Conservation (phyloP, 148 eudicot species). For the Amaranthus palmeri region DNA sequence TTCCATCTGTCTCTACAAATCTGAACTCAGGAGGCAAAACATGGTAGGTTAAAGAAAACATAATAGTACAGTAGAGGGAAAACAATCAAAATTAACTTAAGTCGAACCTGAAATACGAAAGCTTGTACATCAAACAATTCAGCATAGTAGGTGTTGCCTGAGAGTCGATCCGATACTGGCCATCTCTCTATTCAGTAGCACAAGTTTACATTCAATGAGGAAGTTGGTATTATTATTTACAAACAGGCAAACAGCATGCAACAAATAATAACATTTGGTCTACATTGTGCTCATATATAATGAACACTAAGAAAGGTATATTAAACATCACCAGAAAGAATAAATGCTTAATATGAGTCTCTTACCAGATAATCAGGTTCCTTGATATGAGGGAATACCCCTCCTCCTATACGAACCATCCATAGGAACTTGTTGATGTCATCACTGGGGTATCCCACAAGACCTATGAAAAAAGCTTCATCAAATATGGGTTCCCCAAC, state of each 20-base stretch:
- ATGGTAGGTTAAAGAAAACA: slow-evolving; percentile 3
- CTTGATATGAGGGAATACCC: slow-evolving; percentile 95
- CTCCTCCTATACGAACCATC: slow-evolving; percentile 99
- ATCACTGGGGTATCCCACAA: slow-evolving; percentile 97
- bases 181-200: slow-evolving; percentile 64
- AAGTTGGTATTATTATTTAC: neutral
- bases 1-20: slow-evolving; percentile 97
- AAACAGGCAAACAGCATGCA: neutral
- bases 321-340: neutral
- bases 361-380: slow-evolving; percentile 97
- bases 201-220: slow-evolving; percentile 14
- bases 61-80: neutral
- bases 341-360: slow-evolving; percentile 1
- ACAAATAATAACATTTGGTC: neutral
- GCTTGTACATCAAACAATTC: slow-evolving; percentile 91
- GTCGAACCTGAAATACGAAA: slow-evolving; percentile 79
- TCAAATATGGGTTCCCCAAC: slow-evolving; percentile 15
- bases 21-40: slow-evolving; percentile 32
- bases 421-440: slow-evolving; percentile 94
- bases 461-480: slow-evolving; percentile 45
- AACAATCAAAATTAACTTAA: neutral
- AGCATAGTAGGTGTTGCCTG: slow-evolving; percentile 95
- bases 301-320: neutral
- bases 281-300: neutral
- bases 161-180: slow-evolving; percentile 89